Base-by-base conservation (phyloP, 2,329 filamentous ascomycete genomes). In the Dendryphion nanum region DNA sequence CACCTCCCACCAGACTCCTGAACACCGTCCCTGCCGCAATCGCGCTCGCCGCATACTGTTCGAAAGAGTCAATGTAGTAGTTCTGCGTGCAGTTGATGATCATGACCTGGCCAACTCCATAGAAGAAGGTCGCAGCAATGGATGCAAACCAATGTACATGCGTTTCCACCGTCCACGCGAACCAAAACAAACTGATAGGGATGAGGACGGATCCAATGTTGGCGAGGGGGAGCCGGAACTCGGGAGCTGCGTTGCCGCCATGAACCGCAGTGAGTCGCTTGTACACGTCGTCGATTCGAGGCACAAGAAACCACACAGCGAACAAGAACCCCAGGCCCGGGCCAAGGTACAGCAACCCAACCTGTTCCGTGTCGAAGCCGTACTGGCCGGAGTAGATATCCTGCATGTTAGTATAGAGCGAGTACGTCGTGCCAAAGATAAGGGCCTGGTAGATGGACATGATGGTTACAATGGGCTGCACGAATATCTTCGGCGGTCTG, bases 21-120 rank as follows among this genome's bases (percentile, higher is more conserved):
- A 75, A 75, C 0, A 75, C 64, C 1, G 72, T 67, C 0, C 71
- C 72, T 4, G 72, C 73, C 4, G 73, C 73, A 35, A 76, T 75
- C 0, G 72, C 73, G 23, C 63, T 68, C 5, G 73, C 73, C 5
- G 73, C 73, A 42, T 73, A 75, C 50, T 67, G 66, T 41, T 75
- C 72, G 39, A 75, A 76, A 16, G 66, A 65, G 48, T 76, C 73
- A 32, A 77, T 76, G 50, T 75, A 76, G 52, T 77, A 77, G 36
- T 78, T 78, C 37, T 78, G 74, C 13, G 73, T 73, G 10, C 65
- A 66, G 38, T 77, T 77, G 37, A 77, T 57, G 19, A 76, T 75
- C 47, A 74, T 70, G 8, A 78, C 72, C 38, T 77, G 74, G 2
- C 75, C 73, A 14, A 76, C 64, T 10, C 73, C 74, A 45, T 75